phyloP scores from a whole-genome alignment of 2,329 filamentous ascomycete genomes.

The Arthrobotrys musiformis region DNA sequence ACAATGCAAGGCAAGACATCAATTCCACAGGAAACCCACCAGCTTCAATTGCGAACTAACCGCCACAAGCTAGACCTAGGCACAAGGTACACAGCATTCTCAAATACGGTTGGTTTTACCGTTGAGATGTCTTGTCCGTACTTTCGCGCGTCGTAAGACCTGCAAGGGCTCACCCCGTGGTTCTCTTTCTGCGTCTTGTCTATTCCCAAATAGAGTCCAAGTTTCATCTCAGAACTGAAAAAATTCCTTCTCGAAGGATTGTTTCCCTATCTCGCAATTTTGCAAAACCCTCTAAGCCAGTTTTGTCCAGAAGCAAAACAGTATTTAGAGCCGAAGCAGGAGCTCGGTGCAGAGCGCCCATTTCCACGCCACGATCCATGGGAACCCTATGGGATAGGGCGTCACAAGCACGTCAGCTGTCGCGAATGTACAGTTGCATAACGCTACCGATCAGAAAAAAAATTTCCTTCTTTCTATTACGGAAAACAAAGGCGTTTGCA shows the following conservation, averaged over 20 bases:
- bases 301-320: slow-evolving; percentile 25
- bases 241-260: slow-evolving; percentile 37
- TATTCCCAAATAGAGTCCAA: slow-evolving; percentile 8
- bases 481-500: background rate
- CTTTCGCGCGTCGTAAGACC: slow-evolving; percentile 46
- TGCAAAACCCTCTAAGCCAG: background rate
- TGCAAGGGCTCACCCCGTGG: slow-evolving; percentile 34
- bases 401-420: slow-evolving; percentile 36
- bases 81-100: slow-evolving; percentile 2
- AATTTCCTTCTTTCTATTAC: too few species aligned
- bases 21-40: slow-evolving; percentile 2
- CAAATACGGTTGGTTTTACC: slow-evolving; percentile 17
- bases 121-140: slow-evolving; percentile 20
- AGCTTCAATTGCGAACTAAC: slow-evolving; percentile 23
- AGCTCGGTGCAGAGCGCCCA: slow-evolving; percentile 45
- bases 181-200: background rate
- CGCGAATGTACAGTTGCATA: slow-evolving; percentile 15
- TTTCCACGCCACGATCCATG: slow-evolving; percentile 8
- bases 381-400: slow-evolving; percentile 12
- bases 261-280: slow-evolving; percentile 47
- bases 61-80: background rate
- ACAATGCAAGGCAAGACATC: slow-evolving; percentile 53
- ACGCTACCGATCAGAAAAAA: slow-evolving; percentile 10
- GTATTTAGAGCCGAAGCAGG: slow-evolving; percentile 46
- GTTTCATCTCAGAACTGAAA: slow-evolving; percentile 24